Conservation (phyloP, 2,329 filamentous ascomycete genomes). For the Geosmithia flava region DNA sequence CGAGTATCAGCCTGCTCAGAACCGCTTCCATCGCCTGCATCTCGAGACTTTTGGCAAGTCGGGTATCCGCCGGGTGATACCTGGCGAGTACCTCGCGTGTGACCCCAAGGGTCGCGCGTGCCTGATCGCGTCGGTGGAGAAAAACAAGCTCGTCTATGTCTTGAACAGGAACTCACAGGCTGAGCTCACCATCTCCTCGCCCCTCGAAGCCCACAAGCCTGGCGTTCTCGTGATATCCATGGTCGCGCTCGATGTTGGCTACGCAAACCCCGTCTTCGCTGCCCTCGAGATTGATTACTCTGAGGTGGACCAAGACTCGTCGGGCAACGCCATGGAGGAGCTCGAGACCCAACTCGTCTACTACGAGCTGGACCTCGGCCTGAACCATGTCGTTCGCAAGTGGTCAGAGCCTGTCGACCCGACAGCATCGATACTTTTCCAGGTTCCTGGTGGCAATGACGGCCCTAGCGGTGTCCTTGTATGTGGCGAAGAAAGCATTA, state of each 20-base stretch:
- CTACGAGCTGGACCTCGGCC: conserved; percentile 90
- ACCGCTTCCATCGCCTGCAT: conserved; percentile 79
- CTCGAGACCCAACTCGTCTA: conserved; percentile 88
- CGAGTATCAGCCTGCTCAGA: conserved; percentile 78
- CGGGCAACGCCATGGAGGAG: conserved; percentile 68
- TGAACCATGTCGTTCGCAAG: conserved; percentile 94
- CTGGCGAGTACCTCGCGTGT: conserved; percentile 89
- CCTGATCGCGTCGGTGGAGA: conserved; percentile 86
- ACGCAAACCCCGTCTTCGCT: conserved; percentile 94
- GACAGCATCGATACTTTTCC: conserved; percentile 80
- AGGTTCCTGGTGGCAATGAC: conserved; percentile 87
- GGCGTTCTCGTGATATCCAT: conserved; percentile 83
- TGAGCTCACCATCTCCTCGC: conserved; percentile 92
- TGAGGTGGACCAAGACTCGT: conserved; percentile 82
- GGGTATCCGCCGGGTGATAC: conserved; percentile 81
- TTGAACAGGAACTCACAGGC: conserved; percentile 91
- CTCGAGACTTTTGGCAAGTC: conserved; percentile 98
- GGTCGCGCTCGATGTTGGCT: conserved; percentile 84
- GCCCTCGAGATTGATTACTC: conserved; percentile 89
- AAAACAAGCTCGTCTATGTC: conserved; percentile 99
- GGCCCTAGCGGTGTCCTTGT: conserved; percentile 92
- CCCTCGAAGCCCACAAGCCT: conserved; percentile 88
- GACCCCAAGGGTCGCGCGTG: conserved; percentile 95
- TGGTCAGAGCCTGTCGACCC: conserved; percentile 93
- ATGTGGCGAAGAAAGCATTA: conserved; percentile 88